Evolutionary conservation across 495 filamentous ascomycete species (phyloP).

Genomic region (Bathelium albidoporum): DNA sequence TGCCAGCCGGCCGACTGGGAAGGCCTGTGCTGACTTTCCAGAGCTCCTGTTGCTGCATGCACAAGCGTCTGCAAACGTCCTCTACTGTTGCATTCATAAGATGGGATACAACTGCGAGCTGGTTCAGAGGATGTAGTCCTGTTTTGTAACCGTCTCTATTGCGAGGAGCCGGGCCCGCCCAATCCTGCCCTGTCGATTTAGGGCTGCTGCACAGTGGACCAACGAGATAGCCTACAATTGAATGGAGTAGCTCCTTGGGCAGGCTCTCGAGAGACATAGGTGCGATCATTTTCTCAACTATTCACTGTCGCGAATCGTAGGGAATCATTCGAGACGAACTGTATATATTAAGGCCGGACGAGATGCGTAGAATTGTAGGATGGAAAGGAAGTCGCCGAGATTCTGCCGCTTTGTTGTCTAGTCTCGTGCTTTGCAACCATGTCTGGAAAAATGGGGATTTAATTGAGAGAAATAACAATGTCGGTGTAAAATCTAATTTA

Average conservation of each 20-base stretch:
- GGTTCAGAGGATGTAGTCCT: not conserved
- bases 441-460: no score
- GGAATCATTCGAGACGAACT: no score
- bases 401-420: no score
- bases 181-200: not conserved
- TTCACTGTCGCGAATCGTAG: no score
- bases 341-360: no score
- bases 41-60: not conserved
- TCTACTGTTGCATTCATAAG: not conserved
- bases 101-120: not conserved
- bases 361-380: no score
- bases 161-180: not conserved
- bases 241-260: not conserved
- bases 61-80: not conserved
- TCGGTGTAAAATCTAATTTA: no score
- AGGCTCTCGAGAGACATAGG: not conserved
- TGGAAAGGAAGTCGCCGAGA: no score
- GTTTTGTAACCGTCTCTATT: not conserved
- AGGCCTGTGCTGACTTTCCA: not conserved
- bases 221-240: not conserved
- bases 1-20: no score
- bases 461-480: no score
- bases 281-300: not conserved
- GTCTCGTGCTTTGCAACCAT: no score
- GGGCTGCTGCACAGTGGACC: not conserved